Percentiles rank a stretch among this genome's conserved stretches.
phyloP scores from a whole-genome alignment of 2,329 filamentous ascomycete genomes.

The Fusarium redolens region DNA sequence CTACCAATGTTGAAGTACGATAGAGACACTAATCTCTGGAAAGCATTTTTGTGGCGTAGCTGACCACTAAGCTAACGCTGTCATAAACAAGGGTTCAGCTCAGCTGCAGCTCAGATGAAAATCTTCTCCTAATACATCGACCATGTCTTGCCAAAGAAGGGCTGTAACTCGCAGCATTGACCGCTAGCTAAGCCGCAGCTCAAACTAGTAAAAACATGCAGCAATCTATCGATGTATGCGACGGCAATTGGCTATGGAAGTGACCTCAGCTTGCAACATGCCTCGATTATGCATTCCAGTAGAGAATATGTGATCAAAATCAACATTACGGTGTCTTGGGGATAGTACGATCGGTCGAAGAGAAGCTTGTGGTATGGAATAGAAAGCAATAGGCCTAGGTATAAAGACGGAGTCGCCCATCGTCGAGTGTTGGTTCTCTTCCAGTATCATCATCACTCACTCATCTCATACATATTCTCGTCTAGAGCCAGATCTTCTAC shows the following conservation, averaged over 20 bases:
- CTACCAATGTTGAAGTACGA: too few relatives aligned
- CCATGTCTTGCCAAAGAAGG: not conserved
- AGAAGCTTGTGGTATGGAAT: too few relatives aligned
- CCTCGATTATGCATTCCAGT: not conserved
- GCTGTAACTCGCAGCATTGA: not conserved
- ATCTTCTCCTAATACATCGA: not conserved
- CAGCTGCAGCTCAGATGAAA: not conserved
- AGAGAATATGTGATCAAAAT: too few relatives aligned
- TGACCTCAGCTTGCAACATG: not conserved
- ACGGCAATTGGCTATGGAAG: not conserved
- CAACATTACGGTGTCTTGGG: too few relatives aligned
- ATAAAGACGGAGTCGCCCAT: too few relatives aligned
- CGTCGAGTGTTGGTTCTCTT: too few relatives aligned
- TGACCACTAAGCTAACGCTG: not conserved
- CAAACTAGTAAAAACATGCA: constrained; percentile 7
- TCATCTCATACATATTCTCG: too few relatives aligned
- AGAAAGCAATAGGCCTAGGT: too few relatives aligned
- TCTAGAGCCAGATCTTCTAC: too few relatives aligned
- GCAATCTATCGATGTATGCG: not conserved
- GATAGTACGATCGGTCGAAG: too few relatives aligned
- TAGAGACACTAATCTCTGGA: not conserved
- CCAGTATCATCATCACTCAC: not conserved
- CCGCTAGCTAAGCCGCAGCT: not conserved
- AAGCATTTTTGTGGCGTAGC: not conserved
- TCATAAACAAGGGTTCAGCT: not conserved